Evolutionary conservation across 106 monocot genomes (phyloP), one percentile per base, ranked within the genome.

Genomic region (Vanilla planifolia): DNA sequence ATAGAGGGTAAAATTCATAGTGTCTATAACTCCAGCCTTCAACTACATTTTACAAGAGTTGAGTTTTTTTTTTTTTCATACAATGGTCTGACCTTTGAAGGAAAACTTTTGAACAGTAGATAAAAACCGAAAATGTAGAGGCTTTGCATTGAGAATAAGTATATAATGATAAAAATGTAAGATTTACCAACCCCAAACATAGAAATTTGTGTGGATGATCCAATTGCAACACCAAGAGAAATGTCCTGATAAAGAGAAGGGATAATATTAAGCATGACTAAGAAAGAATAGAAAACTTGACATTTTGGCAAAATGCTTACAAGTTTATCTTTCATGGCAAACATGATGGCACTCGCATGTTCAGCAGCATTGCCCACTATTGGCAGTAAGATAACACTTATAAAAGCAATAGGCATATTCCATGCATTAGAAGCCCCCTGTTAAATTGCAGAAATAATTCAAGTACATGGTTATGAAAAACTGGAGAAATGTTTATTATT

Each of bases 271-370:
- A 10, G 5, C 10, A 36, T 2, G 9, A 15, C 21, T 5, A 27
- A 27, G 9, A 4, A 14, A 14, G 3, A 19, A 46, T 10, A 55
- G 55, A 16, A 33, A 55, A 29, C 17, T 17, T 14, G n/a, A 57
- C 8, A 67, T 20, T 14, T 27, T 24, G 50, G 19, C 1, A 19
- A 16, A 52, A 39, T 44, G 37, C 72, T 65, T 71, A 91, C 90
- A 63, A 91, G 79, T 55, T 91, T 85, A 45, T 82, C 79, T 64
- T 91, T 91, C 71, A 82, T 74, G 39, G 90, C 90, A 73, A 91
- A 85, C 76, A 91, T 71, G 25, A 91, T 42, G 29, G 90, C 90
- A 58, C 73, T 74, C 17, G 85, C 85, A 74, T 91, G 85, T 64
- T 85, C 90, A 44, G 85, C 82, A 36, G 90, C 85, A 68, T 91